Base-by-base conservation (phyloP, 805 yeast genomes). In the Kodamaea sagamina region DNA sequence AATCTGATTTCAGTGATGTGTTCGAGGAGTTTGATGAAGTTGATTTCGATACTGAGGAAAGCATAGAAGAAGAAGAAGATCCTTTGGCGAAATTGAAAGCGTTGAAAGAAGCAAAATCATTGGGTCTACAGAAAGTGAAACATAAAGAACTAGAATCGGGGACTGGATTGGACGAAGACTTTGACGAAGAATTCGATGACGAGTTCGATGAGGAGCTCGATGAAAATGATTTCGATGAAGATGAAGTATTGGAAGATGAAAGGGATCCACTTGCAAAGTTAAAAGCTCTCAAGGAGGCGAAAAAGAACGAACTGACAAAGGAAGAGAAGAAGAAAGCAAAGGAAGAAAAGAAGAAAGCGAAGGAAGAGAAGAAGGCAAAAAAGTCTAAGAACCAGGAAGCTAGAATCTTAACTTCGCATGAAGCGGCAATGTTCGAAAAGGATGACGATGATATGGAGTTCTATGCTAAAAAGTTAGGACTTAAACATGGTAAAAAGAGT, bases 401-500 rank as follows among this genome's bases (percentile, higher is more conserved):
- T 4, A 34, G 46, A 36, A 42, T 48, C 4, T 27, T 59, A 6
- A 43, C 71, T 5, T 68, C 77, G 1, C 71, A 72, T 3, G 82
- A 81, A 27, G 68, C 70, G 27, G 78, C 75, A 4, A 63, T 74
- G 25, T 56, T 77, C 51, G 65, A 67, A 37, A 72, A 75, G 48
- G 95, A 86, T 51, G 95, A 87, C 46, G 82, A 79, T 44, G 96
- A 90, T 42, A 82, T 86, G 65, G 79, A 76, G 32, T 88, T 84
- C 57, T 90, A 89, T 60, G 90, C 97, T 3, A 84, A 84, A 49
- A 83, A 86, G 54, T 69, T 90, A 7, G 95, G 95, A 1, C 60
- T 86, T 52, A 72, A 70, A 44, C 81, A 81, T 49, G 78, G 80
- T 0, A 74, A 72, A 42, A 71, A 70, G 11, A 44, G 65, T 3